Base-by-base conservation (phyloP, 768 basidiomycete species). In the Suillus bovinus region DNA sequence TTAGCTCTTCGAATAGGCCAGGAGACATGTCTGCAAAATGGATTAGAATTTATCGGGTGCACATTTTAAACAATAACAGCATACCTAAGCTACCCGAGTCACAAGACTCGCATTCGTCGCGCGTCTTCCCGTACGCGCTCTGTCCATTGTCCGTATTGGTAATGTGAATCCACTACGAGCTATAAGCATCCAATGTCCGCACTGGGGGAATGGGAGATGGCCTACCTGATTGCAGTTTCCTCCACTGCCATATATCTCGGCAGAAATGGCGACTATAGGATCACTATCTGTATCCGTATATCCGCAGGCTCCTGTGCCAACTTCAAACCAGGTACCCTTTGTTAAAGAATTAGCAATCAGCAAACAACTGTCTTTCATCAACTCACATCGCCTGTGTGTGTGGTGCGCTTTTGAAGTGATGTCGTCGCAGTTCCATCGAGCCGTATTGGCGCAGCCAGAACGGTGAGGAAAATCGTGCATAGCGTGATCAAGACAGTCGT, bases 261-360 rank as follows among this genome's bases (percentile, higher is more conserved):
- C 74, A 17, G 86, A 79, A 66, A 91, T 81, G 16, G 90, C 90
- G 52, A 91, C 80, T 62, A 92, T 85, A 65, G 76, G 70, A 66
- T 86, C 82, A 58, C 67, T 80, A 70, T 82, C 71, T 39, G 54
- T 72, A 70, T 89, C 82, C 57, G 49, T 59, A 42, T 79, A 66
- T 31, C 89, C 89, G 69, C 90, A 92, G 72, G 89, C 88, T 49
- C 88, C 90, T 29, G 79, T 68, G 36, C 74, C 85, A 59, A 80
- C 81, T 63, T 85, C 64, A 71, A 83, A 91, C 83, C 82, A 91
- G 38, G 89, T 91, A 44, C 84, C 89, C 89, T 90, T 66, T 52
- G 50, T 36, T 29, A 5, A 56, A 56, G 17, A 39, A 39, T 56
- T 20, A 56, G 55, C 6, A 39, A 29, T 11, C 11, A 27, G 27